phyloP scores from a whole-genome alignment of 2,329 filamentous ascomycete species.

The Rachicladosporium sp. region DNA sequence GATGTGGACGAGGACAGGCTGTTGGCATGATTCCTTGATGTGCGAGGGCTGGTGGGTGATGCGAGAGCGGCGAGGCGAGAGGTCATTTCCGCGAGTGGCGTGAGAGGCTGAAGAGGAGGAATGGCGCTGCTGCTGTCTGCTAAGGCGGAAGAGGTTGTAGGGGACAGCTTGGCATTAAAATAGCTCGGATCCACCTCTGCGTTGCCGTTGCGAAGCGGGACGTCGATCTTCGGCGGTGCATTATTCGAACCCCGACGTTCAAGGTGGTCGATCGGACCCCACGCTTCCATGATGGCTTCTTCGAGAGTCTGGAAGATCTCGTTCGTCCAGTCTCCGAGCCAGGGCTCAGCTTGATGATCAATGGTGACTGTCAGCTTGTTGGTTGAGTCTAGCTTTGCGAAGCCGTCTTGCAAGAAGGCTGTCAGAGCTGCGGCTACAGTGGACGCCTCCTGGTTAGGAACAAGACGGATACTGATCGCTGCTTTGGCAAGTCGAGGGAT shows the following conservation, averaged over 20 bases:
- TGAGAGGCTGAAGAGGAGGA: slow-evolving; percentile 16
- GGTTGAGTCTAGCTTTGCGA: slow-evolving; percentile 61
- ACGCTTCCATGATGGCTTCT: slow-evolving; percentile 70
- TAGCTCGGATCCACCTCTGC: slow-evolving; percentile 5
- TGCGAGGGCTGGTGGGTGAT: slow-evolving; percentile 30
- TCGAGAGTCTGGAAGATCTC: slow-evolving; percentile 85
- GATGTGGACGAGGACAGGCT: not conserved
- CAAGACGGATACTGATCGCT: slow-evolving; percentile 77
- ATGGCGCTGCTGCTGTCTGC: slow-evolving; percentile 31
- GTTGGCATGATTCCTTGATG: slow-evolving; percentile 12
- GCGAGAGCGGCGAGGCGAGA: slow-evolving; percentile 14
- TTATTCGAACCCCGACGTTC: slow-evolving; percentile 8
- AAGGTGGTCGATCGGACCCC: slow-evolving; percentile 47
- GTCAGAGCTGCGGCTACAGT: slow-evolving; percentile 58
- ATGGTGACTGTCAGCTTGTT: slow-evolving; percentile 74
- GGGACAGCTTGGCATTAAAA: slow-evolving; percentile 26
- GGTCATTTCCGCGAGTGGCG: slow-evolving; percentile 16
- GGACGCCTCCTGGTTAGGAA: slow-evolving; percentile 81
- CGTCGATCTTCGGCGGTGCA: slow-evolving; percentile 3
- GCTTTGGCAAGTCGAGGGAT: slow-evolving; percentile 84
- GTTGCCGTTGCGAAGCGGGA: not conserved
- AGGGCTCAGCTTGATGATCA: slow-evolving; percentile 88
- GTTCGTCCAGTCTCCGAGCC: slow-evolving; percentile 85
- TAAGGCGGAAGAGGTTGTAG: slow-evolving; percentile 40
- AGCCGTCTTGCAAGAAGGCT: slow-evolving; percentile 57